Evolutionary conservation across 2,329 filamentous ascomycete genomes (phyloP).

Genomic region (Juglanconis juglandina): DNA sequence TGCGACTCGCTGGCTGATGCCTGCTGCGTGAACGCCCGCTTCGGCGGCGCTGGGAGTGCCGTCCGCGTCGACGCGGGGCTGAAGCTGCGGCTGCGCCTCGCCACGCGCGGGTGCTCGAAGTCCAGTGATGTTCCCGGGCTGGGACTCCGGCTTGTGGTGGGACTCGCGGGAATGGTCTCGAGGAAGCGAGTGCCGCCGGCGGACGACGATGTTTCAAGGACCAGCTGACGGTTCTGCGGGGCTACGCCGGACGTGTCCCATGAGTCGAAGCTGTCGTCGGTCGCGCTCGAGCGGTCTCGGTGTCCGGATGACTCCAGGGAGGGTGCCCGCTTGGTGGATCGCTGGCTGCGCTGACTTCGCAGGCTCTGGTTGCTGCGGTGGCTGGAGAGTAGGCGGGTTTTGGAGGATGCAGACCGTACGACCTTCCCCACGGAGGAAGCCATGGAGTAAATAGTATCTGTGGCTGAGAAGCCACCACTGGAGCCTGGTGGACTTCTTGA

Average conservation of each 20-base stretch:
- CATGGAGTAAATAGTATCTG: constrained; percentile 45
- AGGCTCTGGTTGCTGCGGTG: constrained; percentile 38
- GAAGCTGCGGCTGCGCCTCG: constrained; percentile 46
- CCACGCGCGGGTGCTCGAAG: constrained; percentile 43
- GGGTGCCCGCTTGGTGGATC: constrained; percentile 34
- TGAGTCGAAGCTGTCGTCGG: constrained; percentile 66
- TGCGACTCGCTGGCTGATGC: constrained; percentile 55
- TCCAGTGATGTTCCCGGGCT: constrained; percentile 62
- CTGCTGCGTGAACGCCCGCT: constrained; percentile 32
- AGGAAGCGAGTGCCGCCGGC: constrained; percentile 48
- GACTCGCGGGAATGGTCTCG: constrained; percentile 69
- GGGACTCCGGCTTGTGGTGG: constrained; percentile 60
- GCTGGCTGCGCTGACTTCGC: constrained; percentile 19
- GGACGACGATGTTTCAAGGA: constrained; percentile 47
- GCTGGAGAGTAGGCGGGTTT: constrained; percentile 48
- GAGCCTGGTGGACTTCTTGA: constrained; percentile 43
- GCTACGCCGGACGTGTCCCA: constrained; percentile 73
- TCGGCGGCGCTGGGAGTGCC: constrained; percentile 28
- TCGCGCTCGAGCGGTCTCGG: constrained; percentile 31
- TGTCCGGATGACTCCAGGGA: constrained; percentile 47
- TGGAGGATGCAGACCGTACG: constrained; percentile 55
- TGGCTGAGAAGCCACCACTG: constrained; percentile 40
- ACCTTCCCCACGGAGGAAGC: constrained; percentile 46
- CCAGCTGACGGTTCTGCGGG: constrained; percentile 56
- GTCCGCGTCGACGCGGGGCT: constrained; percentile 38